Percentiles rank a stretch among this genome's conserved stretches.
Evolutionary conservation across 2,329 filamentous ascomycete genomes (phyloP).

Genomic region (Pyrenochaeta sp.): DNA sequence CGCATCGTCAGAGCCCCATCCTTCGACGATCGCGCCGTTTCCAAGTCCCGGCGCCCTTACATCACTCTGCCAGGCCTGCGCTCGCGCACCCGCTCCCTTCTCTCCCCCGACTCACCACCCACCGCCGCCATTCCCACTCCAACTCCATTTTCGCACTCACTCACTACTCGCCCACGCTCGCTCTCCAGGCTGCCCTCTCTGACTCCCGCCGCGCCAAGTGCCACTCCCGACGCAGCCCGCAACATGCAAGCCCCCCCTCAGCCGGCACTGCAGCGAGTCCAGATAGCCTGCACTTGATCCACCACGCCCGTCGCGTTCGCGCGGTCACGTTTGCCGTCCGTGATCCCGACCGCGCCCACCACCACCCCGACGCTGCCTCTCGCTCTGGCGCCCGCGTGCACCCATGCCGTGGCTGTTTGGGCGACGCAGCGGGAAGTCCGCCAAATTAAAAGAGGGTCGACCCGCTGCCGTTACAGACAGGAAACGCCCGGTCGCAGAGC

Average conservation of each 20-base stretch:
- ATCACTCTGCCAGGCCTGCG: constrained; percentile 11
- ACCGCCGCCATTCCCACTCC: constrained; percentile 1
- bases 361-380: constrained; percentile 8
- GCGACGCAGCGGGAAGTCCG: constrained; percentile 73
- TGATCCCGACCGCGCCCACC: constrained; percentile 12
- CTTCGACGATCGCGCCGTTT: constrained; percentile 5
- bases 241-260: constrained; percentile 30
- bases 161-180: too few relatives aligned
- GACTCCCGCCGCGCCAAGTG: constrained; percentile 7
- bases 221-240: constrained; percentile 13
- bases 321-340: constrained; percentile 6
- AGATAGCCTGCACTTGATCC: constrained; percentile 24
- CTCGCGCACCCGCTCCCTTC: neutral
- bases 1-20: neutral
- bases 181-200: constrained; percentile 3
- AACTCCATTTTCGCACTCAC: too few relatives aligned
- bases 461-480: constrained; percentile 61
- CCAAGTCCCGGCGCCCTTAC: constrained; percentile 18
- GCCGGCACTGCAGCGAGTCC: constrained; percentile 19
- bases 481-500: constrained; percentile 42
- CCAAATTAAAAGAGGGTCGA: constrained; percentile 52
- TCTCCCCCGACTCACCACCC: neutral
- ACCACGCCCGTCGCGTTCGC: constrained; percentile 33
- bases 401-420: constrained; percentile 85
- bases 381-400: constrained; percentile 9